These are phyloP conservation scores for Fusarium sp. DNA, from an alignment of 2,329 filamentous ascomycete genomes.

Conservation along the genomic window DNA sequence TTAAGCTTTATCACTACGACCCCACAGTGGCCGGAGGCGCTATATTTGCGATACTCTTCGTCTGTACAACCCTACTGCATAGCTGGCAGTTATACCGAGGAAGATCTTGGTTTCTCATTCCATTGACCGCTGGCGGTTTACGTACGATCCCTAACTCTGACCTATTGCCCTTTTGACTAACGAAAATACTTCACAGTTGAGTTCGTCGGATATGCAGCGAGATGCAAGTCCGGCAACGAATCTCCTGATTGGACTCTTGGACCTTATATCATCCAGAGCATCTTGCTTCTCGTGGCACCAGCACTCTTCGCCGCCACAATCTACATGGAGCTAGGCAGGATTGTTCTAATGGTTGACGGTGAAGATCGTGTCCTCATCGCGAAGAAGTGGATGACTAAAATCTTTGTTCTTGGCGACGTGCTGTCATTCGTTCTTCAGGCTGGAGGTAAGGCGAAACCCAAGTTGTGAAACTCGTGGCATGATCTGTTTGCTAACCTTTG, in stretches of 20 bases:
- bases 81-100: slow-evolving; percentile 4
- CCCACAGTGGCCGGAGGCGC: slow-evolving; percentile 5
- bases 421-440: slow-evolving; percentile 33
- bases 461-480: background rate
- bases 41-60: slow-evolving; percentile 2
- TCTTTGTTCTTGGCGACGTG: slow-evolving; percentile 33
- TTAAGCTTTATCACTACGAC: slow-evolving; percentile 5
- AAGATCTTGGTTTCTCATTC: slow-evolving; percentile 12
- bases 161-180: background rate
- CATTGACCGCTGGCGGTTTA: background rate
- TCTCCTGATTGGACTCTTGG: background rate
- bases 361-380: slow-evolving; percentile 2
- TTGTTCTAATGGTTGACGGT: slow-evolving; percentile 5
- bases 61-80: background rate
- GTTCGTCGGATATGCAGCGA: slow-evolving; percentile 4
- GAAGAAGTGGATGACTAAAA: slow-evolving; percentile 36
- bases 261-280: slow-evolving; percentile 17
- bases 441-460: background rate
- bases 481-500: background rate
- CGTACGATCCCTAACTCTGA: background rate
- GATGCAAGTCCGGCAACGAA: slow-evolving; percentile 13
- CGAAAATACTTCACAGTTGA: background rate
- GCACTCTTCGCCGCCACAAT: slow-evolving; percentile 10
- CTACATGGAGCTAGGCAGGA: slow-evolving; percentile 13
- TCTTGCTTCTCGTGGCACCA: background rate